Percentiles rank a stretch among this genome's conserved stretches.
These are phyloP conservation scores for Neocatenulostroma microsporum DNA, from an alignment of 2,329 filamentous ascomycete genomes.

Conservation along the genomic window DNA sequence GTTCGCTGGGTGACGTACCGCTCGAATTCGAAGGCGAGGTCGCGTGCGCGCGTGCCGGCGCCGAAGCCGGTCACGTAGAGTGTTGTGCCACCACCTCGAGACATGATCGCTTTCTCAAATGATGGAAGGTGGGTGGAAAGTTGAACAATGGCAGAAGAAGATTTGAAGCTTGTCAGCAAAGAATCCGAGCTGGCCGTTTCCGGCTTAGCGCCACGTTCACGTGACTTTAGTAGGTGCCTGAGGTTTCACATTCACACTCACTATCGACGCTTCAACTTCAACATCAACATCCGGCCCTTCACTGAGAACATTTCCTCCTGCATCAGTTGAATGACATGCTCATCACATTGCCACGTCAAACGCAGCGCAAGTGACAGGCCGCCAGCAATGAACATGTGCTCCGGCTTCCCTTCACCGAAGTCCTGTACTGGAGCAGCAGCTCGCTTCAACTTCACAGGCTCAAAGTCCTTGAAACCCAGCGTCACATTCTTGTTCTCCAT, in stretches of 20 bases:
- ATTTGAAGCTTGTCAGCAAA: no score
- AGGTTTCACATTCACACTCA: no score
- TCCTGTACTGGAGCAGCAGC: constrained; percentile 2
- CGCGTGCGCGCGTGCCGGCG: constrained; percentile 95
- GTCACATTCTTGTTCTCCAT: constrained; percentile 1
- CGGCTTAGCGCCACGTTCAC: no score
- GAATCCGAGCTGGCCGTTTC: no score
- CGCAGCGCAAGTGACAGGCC: constrained; percentile 11
- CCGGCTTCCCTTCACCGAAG: neutral
- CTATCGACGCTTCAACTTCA: no score
- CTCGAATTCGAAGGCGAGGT: constrained; percentile 99
- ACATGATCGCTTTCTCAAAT: no score
- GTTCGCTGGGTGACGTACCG: constrained; percentile 64
- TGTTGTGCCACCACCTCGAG: constrained; percentile 77
- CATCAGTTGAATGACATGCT: constrained; percentile 9
- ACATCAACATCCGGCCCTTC: no score
- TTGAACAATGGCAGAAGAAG: no score
- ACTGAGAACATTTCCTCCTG: constrained; percentile 6
- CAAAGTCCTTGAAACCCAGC: constrained; percentile 1
- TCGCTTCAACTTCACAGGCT: neutral
- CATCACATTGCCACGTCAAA: constrained; percentile 5
- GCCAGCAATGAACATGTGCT: constrained; percentile 9
- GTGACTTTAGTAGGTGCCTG: neutral
- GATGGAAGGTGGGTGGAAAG: no score
- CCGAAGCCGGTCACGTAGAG: constrained; percentile 99